Percentiles rank a stretch among this genome's conserved stretches.
Evolutionary conservation across 2,329 filamentous ascomycete species (phyloP).

Genomic region (Elsinoe perseae): DNA sequence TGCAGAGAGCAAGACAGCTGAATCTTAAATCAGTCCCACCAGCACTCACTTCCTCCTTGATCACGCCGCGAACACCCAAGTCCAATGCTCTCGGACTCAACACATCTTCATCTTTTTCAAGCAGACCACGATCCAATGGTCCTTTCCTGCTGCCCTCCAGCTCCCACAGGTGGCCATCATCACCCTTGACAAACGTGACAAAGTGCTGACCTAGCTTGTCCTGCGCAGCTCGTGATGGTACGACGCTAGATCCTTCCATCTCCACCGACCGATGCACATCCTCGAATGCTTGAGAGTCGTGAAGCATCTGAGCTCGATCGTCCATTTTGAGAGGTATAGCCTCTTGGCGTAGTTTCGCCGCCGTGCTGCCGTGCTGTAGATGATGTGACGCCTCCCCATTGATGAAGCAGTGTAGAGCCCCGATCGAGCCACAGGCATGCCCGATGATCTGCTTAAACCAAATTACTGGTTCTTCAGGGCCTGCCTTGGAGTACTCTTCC

Average conservation of each 20-base stretch:
- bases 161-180: constrained; percentile 41
- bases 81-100: constrained; percentile 37
- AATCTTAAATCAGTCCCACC: constrained; percentile 35
- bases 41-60: constrained; percentile 30
- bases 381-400: constrained; percentile 42
- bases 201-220: constrained; percentile 35
- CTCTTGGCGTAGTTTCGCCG: constrained; percentile 39
- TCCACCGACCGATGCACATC: constrained; percentile 37
- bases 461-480: constrained; percentile 45
- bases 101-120: constrained; percentile 38
- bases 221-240: constrained; percentile 26
- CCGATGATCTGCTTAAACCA: constrained; percentile 55
- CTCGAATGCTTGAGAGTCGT: constrained; percentile 41
- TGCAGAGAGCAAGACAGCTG: constrained; percentile 36
- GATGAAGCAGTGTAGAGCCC: constrained; percentile 46
- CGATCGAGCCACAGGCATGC: constrained; percentile 53
- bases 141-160: constrained; percentile 39
- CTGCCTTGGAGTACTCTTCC: constrained; percentile 39
- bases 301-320: constrained; percentile 45
- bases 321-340: constrained; percentile 38
- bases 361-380: constrained; percentile 36
- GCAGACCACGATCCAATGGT: constrained; percentile 37
- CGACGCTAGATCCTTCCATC: constrained; percentile 31
- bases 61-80: constrained; percentile 34
- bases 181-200: constrained; percentile 41